Conservation (phyloP, 1,284 basidiomycete species). For the Ustilago vetiveriae region DNA sequence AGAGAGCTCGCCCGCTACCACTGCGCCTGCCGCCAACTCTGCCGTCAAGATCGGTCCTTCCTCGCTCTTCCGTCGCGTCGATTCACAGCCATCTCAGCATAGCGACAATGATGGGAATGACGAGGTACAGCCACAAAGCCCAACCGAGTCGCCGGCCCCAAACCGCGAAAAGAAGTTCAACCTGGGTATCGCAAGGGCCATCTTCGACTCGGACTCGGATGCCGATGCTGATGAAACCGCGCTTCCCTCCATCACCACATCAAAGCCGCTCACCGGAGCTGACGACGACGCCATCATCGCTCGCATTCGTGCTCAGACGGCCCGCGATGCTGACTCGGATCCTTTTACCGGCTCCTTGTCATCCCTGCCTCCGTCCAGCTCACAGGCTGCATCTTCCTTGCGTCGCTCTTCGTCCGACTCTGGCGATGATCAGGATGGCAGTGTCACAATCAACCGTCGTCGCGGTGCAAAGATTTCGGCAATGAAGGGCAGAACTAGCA, state of each 20-base stretch:
- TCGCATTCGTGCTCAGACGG: slow-evolving; percentile 25
- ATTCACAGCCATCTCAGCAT: slow-evolving; percentile 27
- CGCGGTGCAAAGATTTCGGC: slow-evolving; percentile 35
- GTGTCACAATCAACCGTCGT: slow-evolving; percentile 17
- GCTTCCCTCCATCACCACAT: not conserved
- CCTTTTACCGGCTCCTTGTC: slow-evolving; percentile 37
- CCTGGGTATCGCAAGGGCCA: slow-evolving; percentile 28
- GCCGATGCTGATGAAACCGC: slow-evolving; percentile 3
- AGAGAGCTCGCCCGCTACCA: slow-evolving; percentile 31
- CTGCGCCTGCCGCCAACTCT: slow-evolving; percentile 19
- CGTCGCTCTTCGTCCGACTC: slow-evolving; percentile 4
- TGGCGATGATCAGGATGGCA: slow-evolving; percentile 8
- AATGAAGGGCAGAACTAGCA: slow-evolving; percentile 29
- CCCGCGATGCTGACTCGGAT: slow-evolving; percentile 23
- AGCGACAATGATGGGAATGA: slow-evolving; percentile 8
- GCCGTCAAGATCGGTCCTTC: slow-evolving; percentile 21
- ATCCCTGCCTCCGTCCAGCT: slow-evolving; percentile 25
- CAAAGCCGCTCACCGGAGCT: not conserved
- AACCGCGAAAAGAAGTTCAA: slow-evolving; percentile 27
- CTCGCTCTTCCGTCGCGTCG: slow-evolving; percentile 29
- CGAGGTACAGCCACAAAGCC: not conserved
- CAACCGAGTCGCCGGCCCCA: slow-evolving; percentile 16
- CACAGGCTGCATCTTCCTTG: slow-evolving; percentile 18
- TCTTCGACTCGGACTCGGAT: slow-evolving; percentile 44
- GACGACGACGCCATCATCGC: slow-evolving; percentile 25